Evolutionary conservation across 2,329 filamentous ascomycete species (phyloP), one percentile per base, ranked within the genome.

Genomic region (Sporothrix sp.): DNA sequence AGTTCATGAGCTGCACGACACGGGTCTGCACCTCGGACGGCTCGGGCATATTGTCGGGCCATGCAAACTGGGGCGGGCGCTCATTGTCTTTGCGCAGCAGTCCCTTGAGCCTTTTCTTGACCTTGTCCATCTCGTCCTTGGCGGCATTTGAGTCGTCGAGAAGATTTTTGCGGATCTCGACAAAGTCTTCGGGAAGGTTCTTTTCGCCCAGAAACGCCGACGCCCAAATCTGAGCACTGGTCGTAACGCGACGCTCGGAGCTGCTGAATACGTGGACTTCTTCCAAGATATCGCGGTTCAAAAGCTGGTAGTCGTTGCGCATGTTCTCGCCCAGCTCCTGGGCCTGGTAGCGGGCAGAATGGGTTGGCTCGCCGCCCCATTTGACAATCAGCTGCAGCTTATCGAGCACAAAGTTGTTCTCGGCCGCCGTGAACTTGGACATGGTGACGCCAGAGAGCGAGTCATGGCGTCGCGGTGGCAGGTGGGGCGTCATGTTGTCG

Each of bases 91-190:
- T 87, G 27, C 93, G 82, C 52, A 98, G 69, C 18, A 98, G 75
- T 1, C 87, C 84, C 70, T 98, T 98, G 25, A 98, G 77, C 79
- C 95, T 96, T 78, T 98, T 98, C 76, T 98, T 98, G 51, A 98
- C 93, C 68, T 95, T 96, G 69, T 98, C 94, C 86, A 96, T 98
- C 62, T 95, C 89, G 64, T 98, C 93, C 66, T 98, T 98, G 52
- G 93, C 93, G 4, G 93, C 93, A 65, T 98, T 98, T 0, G 90
- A 97, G 64, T 98, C 93, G 64, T 98, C 93, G 3, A 98, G 72
- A 7, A 98, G 76, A 66, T 97, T 90, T 64, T 98, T 98, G 48
- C 93, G 83, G 51, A 97, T 84, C 30, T 82, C 85, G 56, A 98
- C 95, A 57, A 87, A 88, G 60, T 95, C 87, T 21, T 87, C 80